Conservation (phyloP, 1,284 basidiomycete genomes). For the Melampsora americana region DNA sequence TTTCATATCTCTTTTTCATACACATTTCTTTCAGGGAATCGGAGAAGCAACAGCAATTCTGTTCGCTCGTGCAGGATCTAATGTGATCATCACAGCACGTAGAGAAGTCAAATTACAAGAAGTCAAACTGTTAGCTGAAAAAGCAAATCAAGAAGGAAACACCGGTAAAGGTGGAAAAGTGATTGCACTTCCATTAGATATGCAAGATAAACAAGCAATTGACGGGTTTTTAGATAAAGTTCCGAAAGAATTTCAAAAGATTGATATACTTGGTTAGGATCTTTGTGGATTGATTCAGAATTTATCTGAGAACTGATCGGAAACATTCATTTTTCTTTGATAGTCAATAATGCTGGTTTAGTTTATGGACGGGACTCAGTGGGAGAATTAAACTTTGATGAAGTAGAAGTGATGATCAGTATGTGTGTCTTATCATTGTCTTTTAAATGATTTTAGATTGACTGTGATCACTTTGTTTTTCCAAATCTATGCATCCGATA, state of each 20-base stretch:
- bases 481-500: neutral
- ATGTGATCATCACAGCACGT: slow-evolving; percentile 56
- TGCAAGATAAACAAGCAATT: slow-evolving; percentile 61
- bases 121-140: slow-evolving; percentile 59
- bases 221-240: slow-evolving; percentile 24
- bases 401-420: slow-evolving; percentile 42
- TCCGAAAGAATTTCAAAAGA: slow-evolving; percentile 22
- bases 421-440: slow-evolving; percentile 43
- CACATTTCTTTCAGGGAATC: slow-evolving; percentile 45
- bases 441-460: neutral
- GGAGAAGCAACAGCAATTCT: slow-evolving; percentile 73
- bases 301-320: slow-evolving; percentile 59
- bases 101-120: slow-evolving; percentile 53
- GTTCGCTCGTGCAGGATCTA: slow-evolving; percentile 64
- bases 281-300: slow-evolving; percentile 56
- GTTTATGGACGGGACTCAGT: slow-evolving; percentile 38
- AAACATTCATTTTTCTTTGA: neutral
- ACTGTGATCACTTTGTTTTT: neutral
- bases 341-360: slow-evolving; percentile 37
- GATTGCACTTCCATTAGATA: slow-evolving; percentile 66
- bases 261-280: slow-evolving; percentile 27
- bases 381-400: slow-evolving; percentile 39
- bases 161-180: slow-evolving; percentile 70
- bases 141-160: slow-evolving; percentile 69
- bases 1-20: neutral